phyloP scores from a whole-genome alignment of 2,329 filamentous ascomycete genomes.

The Nigrograna mackinnonii region DNA sequence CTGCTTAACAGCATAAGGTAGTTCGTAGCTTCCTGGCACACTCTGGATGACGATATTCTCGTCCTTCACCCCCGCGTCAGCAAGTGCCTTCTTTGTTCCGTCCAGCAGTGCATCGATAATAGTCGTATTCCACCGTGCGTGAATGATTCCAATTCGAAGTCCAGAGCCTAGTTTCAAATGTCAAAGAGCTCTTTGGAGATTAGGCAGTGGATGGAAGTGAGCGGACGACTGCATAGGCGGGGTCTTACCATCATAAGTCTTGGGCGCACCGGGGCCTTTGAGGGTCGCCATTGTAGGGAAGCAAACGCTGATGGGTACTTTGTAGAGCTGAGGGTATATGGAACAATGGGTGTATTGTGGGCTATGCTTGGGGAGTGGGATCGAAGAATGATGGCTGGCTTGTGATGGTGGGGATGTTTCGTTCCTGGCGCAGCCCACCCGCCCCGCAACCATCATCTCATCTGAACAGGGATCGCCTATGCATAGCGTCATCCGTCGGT shows the following conservation, averaged over 20 bases:
- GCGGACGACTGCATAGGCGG: slow-evolving; percentile 1
- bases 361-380: no score
- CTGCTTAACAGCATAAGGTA: slow-evolving; percentile 88
- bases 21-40: slow-evolving; percentile 92
- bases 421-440: no score
- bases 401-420: no score
- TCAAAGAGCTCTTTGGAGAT: not conserved
- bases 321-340: no score
- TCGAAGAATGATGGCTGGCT: no score
- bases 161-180: slow-evolving; percentile 45
- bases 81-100: slow-evolving; percentile 78
- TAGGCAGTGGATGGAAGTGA: slow-evolving; percentile 8
- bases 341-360: no score
- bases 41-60: slow-evolving; percentile 88
- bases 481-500: no score
- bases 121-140: slow-evolving; percentile 90
- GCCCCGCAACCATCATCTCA: no score
- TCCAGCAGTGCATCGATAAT: slow-evolving; percentile 86
- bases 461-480: no score
- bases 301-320: no score
- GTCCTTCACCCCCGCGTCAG: slow-evolving; percentile 78
- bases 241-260: slow-evolving; percentile 58
- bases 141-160: slow-evolving; percentile 91
- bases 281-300: slow-evolving; percentile 50
- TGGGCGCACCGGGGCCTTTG: slow-evolving; percentile 66